Percentiles rank a stretch among this genome's conserved stretches.
Conservation (phyloP, 2,329 filamentous ascomycete species). For the Harringtonia lauricola region DNA sequence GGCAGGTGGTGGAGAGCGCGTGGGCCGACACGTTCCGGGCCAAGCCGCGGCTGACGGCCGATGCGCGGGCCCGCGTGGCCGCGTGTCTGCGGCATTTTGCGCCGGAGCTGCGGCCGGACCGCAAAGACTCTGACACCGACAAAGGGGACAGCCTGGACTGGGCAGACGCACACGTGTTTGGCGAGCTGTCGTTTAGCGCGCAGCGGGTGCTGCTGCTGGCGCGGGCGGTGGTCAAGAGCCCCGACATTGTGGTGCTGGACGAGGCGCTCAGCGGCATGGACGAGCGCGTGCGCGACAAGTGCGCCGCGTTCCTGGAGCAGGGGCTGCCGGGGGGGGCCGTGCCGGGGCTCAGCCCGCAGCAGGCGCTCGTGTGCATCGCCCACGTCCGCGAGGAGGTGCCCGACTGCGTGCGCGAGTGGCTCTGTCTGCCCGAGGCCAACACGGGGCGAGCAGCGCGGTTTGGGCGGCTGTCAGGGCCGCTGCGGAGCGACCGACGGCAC, state of each 20-base stretch:
- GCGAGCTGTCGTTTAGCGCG: slow-evolving; percentile 64
- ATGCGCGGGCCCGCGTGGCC: slow-evolving; percentile 50
- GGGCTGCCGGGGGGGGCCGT: slow-evolving; percentile 43
- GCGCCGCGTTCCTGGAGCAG: slow-evolving; percentile 67
- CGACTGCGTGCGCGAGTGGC: slow-evolving; percentile 69
- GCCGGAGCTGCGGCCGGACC: slow-evolving; percentile 44
- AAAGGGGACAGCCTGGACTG: slow-evolving; percentile 28
- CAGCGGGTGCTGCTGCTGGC: slow-evolving; percentile 82
- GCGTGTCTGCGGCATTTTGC: slow-evolving; percentile 68
- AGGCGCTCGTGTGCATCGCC: slow-evolving; percentile 85
- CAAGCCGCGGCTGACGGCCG: slow-evolving; percentile 50
- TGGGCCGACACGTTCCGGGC: slow-evolving; percentile 82
- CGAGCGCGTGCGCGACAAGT: slow-evolving; percentile 72
- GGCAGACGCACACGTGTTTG: slow-evolving; percentile 58
- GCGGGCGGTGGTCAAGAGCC: slow-evolving; percentile 66
- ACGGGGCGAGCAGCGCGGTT: slow-evolving; percentile 49
- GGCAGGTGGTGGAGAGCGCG: slow-evolving; percentile 69
- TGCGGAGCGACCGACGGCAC: slow-evolving; percentile 42
- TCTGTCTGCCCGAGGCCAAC: slow-evolving; percentile 72
- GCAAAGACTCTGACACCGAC: background rate
- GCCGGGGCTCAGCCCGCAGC: slow-evolving; percentile 52
- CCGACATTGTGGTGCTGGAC: slow-evolving; percentile 74
- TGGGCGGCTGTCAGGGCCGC: slow-evolving; percentile 50
- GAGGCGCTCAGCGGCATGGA: slow-evolving; percentile 86
- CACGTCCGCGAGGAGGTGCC: slow-evolving; percentile 89